A percentile compares a stretch with the other conserved stretches of the same genome.
phyloP scores from a whole-genome alignment of 371 early-diverging fungal genomes.

The Lichtheimia ramosa region DNA sequence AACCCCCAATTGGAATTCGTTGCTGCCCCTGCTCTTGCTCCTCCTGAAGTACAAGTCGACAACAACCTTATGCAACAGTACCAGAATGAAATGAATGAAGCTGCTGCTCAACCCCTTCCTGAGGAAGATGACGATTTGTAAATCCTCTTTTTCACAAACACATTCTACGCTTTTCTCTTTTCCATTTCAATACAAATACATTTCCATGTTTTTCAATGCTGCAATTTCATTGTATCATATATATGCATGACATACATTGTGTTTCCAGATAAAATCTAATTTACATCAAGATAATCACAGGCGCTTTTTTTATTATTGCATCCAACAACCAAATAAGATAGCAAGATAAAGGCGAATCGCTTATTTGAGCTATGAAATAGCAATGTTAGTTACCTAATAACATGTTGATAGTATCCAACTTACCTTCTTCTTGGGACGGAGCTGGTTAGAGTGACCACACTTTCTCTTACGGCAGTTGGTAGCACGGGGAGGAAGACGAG shows the following conservation, averaged over 20 bases:
- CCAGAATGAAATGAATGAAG: conserved; percentile 72
- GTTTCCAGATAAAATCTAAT: not conserved
- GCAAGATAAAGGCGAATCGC: conserved; percentile 4
- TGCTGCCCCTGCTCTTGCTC: conserved; percentile 96
- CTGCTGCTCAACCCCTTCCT: conserved; percentile 84
- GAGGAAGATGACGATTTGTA: conserved; percentile 84
- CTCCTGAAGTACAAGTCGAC: conserved; percentile 95
- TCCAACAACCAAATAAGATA: not conserved
- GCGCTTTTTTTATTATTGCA: no score
- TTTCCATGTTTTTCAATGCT: not conserved
- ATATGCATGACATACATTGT: not conserved
- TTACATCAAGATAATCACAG: no score
- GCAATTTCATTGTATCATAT: not conserved
- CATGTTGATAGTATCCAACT: not conserved
- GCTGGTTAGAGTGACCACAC: conserved; percentile 99
- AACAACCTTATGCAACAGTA: conserved; percentile 76
- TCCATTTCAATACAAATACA: not conserved
- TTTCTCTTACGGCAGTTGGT: conserved; percentile 99
- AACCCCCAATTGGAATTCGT: conserved; percentile 96
- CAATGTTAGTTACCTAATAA: not conserved
- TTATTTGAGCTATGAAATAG: conserved; percentile 39
- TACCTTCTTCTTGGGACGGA: conserved; percentile 97
- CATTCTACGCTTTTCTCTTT: not conserved
- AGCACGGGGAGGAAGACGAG: conserved; percentile 98
- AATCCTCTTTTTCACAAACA: conserved; percentile 9